phyloP scores from a whole-genome alignment of 2,329 filamentous ascomycete genomes.

The Ceratocystiopsis minuta region DNA sequence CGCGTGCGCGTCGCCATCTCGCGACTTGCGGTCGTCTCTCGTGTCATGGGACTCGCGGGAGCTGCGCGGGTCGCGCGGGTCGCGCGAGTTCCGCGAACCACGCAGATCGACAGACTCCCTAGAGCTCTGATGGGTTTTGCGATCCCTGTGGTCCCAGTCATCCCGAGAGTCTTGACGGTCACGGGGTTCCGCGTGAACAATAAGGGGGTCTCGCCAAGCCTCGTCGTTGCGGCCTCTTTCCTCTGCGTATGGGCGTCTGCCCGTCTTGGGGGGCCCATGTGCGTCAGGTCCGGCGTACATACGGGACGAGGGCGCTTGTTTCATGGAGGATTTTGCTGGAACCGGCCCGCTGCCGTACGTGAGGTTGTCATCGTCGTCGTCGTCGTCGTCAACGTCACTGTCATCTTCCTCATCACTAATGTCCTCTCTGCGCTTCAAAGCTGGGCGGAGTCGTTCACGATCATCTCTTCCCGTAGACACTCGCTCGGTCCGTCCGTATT shows the following conservation, averaged over 20 bases:
- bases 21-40: slow-evolving; percentile 13
- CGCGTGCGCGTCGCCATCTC: slow-evolving; percentile 17
- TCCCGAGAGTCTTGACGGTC: slow-evolving; percentile 2
- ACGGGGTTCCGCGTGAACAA: too few relatives aligned
- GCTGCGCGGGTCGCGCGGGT: slow-evolving; percentile 2
- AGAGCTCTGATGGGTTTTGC: neutral
- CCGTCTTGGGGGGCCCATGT: slow-evolving; percentile 3
- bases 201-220: neutral
- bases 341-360: slow-evolving; percentile 26
- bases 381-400: slow-evolving; percentile 12
- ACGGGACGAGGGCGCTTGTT: neutral
- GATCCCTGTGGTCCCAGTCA: slow-evolving; percentile 3
- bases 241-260: slow-evolving; percentile 17
- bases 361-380: slow-evolving; percentile 18
- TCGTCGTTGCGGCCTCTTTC: too few relatives aligned
- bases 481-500: neutral
- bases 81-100: neutral
- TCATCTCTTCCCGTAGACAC: neutral
- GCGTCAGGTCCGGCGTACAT: too few relatives aligned
- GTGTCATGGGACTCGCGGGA: slow-evolving; percentile 5
- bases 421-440: too few relatives aligned
- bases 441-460: neutral
- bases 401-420: slow-evolving; percentile 2
- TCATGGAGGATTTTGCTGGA: slow-evolving; percentile 1
- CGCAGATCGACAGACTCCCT: neutral